Evolutionary conservation across 352 stramenopile species (phyloP), one percentile per base, ranked within the genome.

Genomic region (Bremia lactucae): DNA sequence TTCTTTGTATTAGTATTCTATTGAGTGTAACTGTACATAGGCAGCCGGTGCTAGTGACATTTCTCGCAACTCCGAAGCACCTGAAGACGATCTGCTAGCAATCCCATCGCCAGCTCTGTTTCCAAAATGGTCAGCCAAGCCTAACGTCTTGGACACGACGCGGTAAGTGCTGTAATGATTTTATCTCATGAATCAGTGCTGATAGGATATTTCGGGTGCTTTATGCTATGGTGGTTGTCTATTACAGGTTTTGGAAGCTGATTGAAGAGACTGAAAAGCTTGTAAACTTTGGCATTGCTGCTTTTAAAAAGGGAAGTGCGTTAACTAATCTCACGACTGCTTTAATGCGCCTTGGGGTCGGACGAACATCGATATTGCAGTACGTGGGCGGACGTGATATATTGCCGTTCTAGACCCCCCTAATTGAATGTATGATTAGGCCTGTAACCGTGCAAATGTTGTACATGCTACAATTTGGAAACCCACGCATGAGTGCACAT

Each of bases 251-350:
- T 36, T 87, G 69, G 71, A 76, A 80, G 44, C 45, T 87, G 18
- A 65, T 87, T 22, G 55, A 83, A 47, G 54, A 67, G 18, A 61
- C 70, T 6, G 74, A 87, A 48, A 73, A 65, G 4, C 44, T 85
- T 10, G 60, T 83, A 25, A 83, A 81, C 36, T 87, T 87, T 50
- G 65, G 67, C 19, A 70, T 78, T 43, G 41, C 49, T n/a, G 58
- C 57, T 0, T 61, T 87, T 25, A 62, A 75, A 54, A 65, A 50
- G 5, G 63, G 65, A 21, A 56, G 49, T 31, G 47, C 53, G 13
- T 41, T 87, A 4, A 68, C 52, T 13, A 68, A 59, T 36, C 38
- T 83, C 18, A 62, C 68, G 15, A 68, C 48, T 20, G 55, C 65
- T 22, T 41, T 84, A 26, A 68, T 68, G 55, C 66, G 68, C 9